Evolutionary conservation across 2,329 filamentous ascomycete species (phyloP).

Genomic region (Penicillium hordei): DNA sequence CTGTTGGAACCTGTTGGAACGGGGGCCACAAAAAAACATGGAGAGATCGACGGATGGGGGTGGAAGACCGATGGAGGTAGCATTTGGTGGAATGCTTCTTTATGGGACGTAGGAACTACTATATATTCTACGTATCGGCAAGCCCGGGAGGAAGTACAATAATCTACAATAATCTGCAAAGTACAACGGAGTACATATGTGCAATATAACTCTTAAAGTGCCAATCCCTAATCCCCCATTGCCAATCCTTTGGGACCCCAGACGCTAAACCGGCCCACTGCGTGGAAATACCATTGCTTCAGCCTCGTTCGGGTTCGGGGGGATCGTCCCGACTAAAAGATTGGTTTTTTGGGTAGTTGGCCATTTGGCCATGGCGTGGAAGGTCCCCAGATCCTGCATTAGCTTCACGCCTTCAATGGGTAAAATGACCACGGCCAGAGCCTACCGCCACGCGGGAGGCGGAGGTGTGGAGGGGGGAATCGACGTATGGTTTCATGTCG

Average conservation of each 20-base stretch:
- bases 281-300: constrained; percentile 15
- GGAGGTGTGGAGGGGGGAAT: background rate
- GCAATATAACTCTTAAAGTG: background rate
- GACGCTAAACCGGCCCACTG: constrained; percentile 7
- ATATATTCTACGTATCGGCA: background rate
- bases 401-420: background rate
- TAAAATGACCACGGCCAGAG: background rate
- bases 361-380: background rate
- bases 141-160: background rate
- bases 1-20: background rate
- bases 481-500: background rate
- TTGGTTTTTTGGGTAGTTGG: background rate
- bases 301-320: constrained; percentile 8
- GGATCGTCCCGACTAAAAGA: background rate
- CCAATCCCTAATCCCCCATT: background rate
- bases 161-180: background rate
- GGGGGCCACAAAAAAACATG: constrained; percentile 2
- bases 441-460: background rate
- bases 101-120: background rate
- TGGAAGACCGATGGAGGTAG: constrained; percentile 1
- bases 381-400: constrained; percentile 1
- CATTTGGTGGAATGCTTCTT: background rate
- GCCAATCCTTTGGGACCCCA: background rate
- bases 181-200: background rate
- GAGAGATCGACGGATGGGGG: constrained; percentile 13